Conservation (phyloP, 331 rosid genomes). For the Rosa hybrid region DNA sequence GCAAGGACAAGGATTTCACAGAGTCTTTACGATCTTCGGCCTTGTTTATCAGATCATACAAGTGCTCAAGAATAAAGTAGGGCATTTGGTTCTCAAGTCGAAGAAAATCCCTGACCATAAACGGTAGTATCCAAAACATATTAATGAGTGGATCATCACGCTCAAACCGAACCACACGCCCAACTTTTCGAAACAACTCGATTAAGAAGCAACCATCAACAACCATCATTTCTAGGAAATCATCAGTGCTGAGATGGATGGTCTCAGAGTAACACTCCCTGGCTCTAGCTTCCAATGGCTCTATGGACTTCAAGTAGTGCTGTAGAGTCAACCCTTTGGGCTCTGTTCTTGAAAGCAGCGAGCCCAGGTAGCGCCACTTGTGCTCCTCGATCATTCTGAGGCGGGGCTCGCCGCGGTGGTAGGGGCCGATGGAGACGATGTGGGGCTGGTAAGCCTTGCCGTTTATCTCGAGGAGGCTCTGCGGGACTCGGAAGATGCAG, state of each 20-base stretch:
- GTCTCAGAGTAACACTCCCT: conserved; percentile 64
- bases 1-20: conserved; percentile 25
- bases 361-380: conserved; percentile 57
- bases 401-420: conserved; percentile 44
- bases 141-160: conserved; percentile 48
- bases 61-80: conserved; percentile 40
- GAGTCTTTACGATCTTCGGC: conserved; percentile 19
- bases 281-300: conserved; percentile 45
- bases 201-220: conserved; percentile 68
- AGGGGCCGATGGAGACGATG: conserved; percentile 67
- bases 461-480: conserved; percentile 44
- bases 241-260: conserved; percentile 36
- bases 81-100: conserved; percentile 74
- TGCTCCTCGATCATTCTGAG: conserved; percentile 68
- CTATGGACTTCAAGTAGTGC: conserved; percentile 32
- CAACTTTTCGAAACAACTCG: conserved; percentile 53
- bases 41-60: conserved; percentile 35
- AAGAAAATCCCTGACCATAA: conserved; percentile 53
- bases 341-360: conserved; percentile 47
- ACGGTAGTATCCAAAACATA: conserved; percentile 65
- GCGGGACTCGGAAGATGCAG: conserved; percentile 60
- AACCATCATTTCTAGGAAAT: conserved; percentile 59
- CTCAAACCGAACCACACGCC: conserved; percentile 38
- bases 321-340: conserved; percentile 26
- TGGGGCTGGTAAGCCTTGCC: conserved; percentile 57